These are phyloP conservation scores for Fraxinus latifolia DNA, from an alignment of 305 asterid species.

Conservation along the genomic window DNA sequence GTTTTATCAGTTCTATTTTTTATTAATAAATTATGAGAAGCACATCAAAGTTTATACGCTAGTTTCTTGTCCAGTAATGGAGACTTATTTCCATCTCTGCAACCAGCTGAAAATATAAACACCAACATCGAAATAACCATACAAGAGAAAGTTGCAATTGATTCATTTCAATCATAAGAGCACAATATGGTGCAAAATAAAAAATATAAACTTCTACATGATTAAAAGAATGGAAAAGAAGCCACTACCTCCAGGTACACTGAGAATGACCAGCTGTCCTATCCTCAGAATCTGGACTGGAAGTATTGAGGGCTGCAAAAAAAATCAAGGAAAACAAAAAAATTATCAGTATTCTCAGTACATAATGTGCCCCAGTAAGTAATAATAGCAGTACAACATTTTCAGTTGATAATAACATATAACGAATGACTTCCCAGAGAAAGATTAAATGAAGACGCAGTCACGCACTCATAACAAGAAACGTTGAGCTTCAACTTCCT, in stretches of 20 bases:
- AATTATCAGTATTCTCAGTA: neutral
- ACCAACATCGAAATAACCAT: neutral
- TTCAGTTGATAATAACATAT: neutral
- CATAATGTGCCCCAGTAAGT: constrained; percentile 4
- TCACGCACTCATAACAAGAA: neutral
- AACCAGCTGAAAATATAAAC: neutral
- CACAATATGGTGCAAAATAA: neutral
- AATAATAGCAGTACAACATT: neutral
- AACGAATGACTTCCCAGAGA: neutral
- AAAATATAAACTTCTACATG: constrained; percentile 9
- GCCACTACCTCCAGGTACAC: constrained; percentile 89
- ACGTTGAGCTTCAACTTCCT: neutral
- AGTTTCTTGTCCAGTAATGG: neutral
- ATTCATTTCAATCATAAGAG: neutral
- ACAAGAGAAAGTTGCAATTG: constrained; percentile 10
- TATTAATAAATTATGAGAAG: neutral
- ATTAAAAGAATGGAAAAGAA: constrained; percentile 13
- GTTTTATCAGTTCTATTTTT: neutral
- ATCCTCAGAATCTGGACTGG: constrained; percentile 90
- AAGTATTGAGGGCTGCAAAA: constrained; percentile 85
- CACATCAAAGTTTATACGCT: neutral
- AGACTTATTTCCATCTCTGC: neutral
- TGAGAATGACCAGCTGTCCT: constrained; percentile 88
- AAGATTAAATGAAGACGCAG: neutral
- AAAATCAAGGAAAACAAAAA: neutral